Evolutionary conservation across 495 filamentous ascomycete genomes (phyloP), one percentile per base, ranked within the genome.

Genomic region (Evernia prunastri): DNA sequence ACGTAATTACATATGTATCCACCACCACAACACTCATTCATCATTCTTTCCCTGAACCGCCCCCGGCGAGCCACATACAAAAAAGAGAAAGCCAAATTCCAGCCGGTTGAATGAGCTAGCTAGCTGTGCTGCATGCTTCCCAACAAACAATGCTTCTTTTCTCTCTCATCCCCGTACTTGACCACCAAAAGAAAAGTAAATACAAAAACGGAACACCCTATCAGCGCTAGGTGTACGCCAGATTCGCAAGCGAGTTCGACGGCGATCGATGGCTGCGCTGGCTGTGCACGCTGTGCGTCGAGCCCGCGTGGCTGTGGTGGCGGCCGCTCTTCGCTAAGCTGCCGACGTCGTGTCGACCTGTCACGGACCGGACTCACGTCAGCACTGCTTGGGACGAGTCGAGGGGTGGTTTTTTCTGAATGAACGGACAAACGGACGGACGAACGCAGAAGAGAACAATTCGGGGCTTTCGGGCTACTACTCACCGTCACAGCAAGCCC

Each of bases 401-500:
- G n/a, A n/a, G n/a, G n/a, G n/a, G n/a, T n/a, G n/a, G n/a, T n/a
- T n/a, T n/a, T n/a, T n/a, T n/a, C n/a, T n/a, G n/a, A n/a, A n/a
- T n/a, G n/a, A n/a, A n/a, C n/a, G n/a, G n/a, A n/a, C n/a, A n/a
- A n/a, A n/a, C n/a, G n/a, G n/a, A n/a, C 63, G n/a, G 27, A 67
- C 10, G 1, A 15, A 10, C 23, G 45, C 4, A 23, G 45, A 29
- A 29, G 12, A 6, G 25, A 15, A 13, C 9, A 27, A 2, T 12
- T 7, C 36, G 12, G 4, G 45, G 11, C 11, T 0, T 51, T 15
- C 23, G n/a, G n/a, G n/a, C n/a, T n/a, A n/a, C n/a, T 2, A 78
- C 86, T 80, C 78, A 93, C 91, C 94, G 84, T 97, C 94, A 75
- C 94, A 98, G 77, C 94, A 98, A 60, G 92, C 92, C 72, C 94